Evolutionary conservation across 2,329 filamentous ascomycete genomes (phyloP).

Genomic region (Trichoderma semiorbis): DNA sequence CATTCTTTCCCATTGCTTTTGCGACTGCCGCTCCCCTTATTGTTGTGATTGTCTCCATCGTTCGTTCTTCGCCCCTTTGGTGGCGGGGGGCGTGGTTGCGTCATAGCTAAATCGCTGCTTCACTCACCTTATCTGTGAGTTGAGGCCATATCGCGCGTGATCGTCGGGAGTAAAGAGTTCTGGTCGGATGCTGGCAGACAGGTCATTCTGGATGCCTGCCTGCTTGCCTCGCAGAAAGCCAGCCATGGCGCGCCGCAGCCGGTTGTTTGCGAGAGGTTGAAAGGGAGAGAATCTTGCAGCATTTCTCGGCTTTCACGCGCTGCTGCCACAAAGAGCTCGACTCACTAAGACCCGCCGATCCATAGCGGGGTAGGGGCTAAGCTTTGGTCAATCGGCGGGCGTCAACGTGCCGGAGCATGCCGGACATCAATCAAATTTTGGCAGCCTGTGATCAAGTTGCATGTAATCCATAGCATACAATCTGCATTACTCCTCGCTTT

Average conservation of each 20-base stretch:
- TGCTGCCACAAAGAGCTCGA: background rate
- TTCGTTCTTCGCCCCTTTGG: background rate
- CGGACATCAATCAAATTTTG: background rate
- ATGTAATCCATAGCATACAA: background rate
- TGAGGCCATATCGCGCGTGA: constrained; percentile 77
- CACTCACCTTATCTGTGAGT: constrained; percentile 63
- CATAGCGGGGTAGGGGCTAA: background rate
- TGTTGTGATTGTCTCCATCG: background rate
- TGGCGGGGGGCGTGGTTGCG: constrained; percentile 23
- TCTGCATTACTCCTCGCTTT: background rate
- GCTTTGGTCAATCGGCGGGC: background rate
- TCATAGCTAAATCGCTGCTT: background rate
- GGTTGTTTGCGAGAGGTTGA: background rate
- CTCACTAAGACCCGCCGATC: background rate
- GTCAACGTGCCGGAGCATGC: background rate
- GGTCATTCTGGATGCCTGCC: constrained; percentile 84
- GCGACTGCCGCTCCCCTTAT: background rate
- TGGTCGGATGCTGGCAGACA: constrained; percentile 75
- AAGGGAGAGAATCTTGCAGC: background rate
- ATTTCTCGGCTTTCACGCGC: background rate
- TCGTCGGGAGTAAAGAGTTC: constrained; percentile 82
- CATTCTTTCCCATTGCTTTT: background rate
- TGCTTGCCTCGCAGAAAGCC: constrained; percentile 90
- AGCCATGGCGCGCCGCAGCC: constrained; percentile 59
- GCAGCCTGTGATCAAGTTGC: background rate